phyloP scores from a whole-genome alignment of 2,329 filamentous ascomycete genomes.

The Trichoderma polysporum region DNA sequence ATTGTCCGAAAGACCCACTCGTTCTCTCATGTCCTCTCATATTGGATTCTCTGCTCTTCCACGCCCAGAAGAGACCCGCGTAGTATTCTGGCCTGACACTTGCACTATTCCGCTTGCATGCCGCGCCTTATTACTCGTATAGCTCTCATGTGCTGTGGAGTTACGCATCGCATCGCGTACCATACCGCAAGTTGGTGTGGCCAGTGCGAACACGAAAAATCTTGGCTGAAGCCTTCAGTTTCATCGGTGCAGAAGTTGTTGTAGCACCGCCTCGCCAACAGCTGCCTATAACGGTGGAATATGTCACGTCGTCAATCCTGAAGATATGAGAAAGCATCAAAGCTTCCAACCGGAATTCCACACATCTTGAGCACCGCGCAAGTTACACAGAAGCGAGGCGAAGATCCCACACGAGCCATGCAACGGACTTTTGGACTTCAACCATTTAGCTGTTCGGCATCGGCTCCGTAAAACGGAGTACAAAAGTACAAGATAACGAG shows the following conservation, averaged over 20 bases:
- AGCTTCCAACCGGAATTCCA: background rate
- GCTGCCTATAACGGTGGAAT: background rate
- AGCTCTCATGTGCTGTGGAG: background rate
- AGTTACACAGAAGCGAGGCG: background rate
- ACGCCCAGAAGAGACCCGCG: too few species aligned
- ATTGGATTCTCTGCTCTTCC: background rate
- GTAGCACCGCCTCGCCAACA: constrained; percentile 5
- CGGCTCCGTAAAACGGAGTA: background rate
- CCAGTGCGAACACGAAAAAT: background rate
- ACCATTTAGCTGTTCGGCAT: background rate
- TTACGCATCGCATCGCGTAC: background rate
- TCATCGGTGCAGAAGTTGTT: background rate
- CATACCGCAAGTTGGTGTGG: background rate
- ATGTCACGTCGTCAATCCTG: background rate
- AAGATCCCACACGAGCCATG: background rate
- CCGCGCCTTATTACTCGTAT: background rate
- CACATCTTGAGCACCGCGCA: background rate
- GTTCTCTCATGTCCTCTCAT: background rate
- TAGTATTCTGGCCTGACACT: background rate
- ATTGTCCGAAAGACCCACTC: background rate
- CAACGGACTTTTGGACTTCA: background rate
- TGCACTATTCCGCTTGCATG: background rate
- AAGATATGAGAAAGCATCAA: background rate
- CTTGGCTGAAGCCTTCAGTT: background rate
- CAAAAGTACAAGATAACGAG: background rate